Percentiles rank a stretch among this genome's conserved stretches.
Conservation (phyloP, 2,329 filamentous ascomycete genomes). For the Ophiocordyceps sinensis region DNA sequence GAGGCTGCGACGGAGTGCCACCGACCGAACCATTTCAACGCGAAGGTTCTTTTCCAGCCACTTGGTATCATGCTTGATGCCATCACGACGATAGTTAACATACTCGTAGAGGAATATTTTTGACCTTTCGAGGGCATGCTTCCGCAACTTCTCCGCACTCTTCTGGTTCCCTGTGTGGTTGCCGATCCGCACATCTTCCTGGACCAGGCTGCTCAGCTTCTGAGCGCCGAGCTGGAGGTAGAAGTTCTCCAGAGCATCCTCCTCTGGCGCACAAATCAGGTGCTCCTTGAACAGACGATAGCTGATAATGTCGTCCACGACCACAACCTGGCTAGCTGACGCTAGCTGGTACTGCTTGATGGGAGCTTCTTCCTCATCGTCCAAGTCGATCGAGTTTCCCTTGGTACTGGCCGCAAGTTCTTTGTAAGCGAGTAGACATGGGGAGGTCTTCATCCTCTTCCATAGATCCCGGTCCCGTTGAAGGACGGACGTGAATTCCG, state of each 20-base stretch:
- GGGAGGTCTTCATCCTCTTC: conserved; percentile 56
- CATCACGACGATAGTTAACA: conserved; percentile 53
- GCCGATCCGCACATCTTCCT: conserved; percentile 64
- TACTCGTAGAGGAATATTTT: conserved; percentile 80
- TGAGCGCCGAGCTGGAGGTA: conserved; percentile 70
- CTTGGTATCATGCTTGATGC: conserved; percentile 72
- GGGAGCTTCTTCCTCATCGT: conserved; percentile 47
- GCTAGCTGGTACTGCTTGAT: conserved; percentile 71
- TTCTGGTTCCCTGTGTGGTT: conserved; percentile 50
- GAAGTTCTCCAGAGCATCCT: conserved; percentile 73
- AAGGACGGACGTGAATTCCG: conserved; percentile 53
- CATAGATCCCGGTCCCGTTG: conserved; percentile 70
- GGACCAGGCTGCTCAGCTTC: conserved; percentile 61
- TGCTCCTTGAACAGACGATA: conserved; percentile 78
- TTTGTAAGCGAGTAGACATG: conserved; percentile 72
- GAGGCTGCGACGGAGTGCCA: conserved; percentile 65
- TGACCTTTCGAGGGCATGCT: conserved; percentile 73
- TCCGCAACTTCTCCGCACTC: conserved; percentile 54
- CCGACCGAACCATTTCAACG: conserved; percentile 64
- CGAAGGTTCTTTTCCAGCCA: conserved; percentile 81
- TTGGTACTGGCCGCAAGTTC: conserved; percentile 42
- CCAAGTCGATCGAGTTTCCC: conserved; percentile 32
- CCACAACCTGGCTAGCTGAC: conserved; percentile 55
- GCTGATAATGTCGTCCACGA: conserved; percentile 78
- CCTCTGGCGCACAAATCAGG: conserved; percentile 76